Evolutionary conservation across 2,329 filamentous ascomycete species (phyloP), one percentile per base, ranked within the genome.

Genomic region (Xylariaceae sp.): DNA sequence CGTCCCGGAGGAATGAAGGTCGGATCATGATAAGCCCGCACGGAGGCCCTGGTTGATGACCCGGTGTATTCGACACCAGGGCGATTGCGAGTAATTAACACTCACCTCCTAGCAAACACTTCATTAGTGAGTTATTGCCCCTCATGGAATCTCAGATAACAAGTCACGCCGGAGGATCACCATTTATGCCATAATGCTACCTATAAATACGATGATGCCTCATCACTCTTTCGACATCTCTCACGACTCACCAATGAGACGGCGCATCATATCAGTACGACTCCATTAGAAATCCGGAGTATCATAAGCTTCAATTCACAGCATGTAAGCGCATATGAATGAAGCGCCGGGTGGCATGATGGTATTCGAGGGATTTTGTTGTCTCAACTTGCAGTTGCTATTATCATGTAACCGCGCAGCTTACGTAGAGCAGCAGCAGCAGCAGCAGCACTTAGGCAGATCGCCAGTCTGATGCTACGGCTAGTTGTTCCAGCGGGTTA

Each of bases 101-200:
- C 23, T 30, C 23, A 30, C 23, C 5, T 30, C 23, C 23, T 30
- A 30, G 23, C 23, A 30, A 30, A 30, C 23, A 30, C 23, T 30
- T 30, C 23, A 2, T 30, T 30, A 30, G 23, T 30, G 23, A 30
- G 23, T 30, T 4, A 30, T 4, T 4, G 5, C 23, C 23, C 23
- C 23, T 30, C 23, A 30, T 30, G 23, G 23, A 30, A 30, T 30
- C 23, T 1, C 23, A 30, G 23, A 30, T 30, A 30, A 30, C 23
- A 30, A 30, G 23, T 30, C 23, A 42, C 34, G 48, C 34, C 37
- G 39, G 57, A 60, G 51, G 60, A 58, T 34, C 54, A 57, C 45
- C 45, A 42, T 10, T 42, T 9, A 42, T 42, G 8, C 8, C 37
- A 42, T 8, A 7, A 42, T 13, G 37, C 11, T 42, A 42, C 37